Percentiles rank a stretch among this genome's conserved stretches.
These are phyloP conservation scores for Ophiostoma ulmi DNA, from an alignment of 2,329 filamentous ascomycete genomes.

Conservation along the genomic window DNA sequence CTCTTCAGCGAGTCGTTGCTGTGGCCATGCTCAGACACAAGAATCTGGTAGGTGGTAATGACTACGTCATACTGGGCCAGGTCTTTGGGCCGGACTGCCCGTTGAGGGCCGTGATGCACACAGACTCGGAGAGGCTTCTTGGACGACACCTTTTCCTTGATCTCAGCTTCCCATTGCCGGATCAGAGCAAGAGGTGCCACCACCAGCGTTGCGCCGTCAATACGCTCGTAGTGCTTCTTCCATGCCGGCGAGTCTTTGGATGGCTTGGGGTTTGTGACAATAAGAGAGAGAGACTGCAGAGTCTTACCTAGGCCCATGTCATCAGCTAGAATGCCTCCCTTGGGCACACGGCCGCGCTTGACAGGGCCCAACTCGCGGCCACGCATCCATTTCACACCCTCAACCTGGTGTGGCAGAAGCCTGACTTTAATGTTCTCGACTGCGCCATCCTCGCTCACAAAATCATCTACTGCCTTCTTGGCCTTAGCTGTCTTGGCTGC, in stretches of 20 bases:
- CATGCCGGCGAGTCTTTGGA: slow-evolving; percentile 50
- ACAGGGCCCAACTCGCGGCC: slow-evolving; percentile 82
- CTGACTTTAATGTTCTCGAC: slow-evolving; percentile 81
- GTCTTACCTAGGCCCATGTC: slow-evolving; percentile 98
- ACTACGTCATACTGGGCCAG: slow-evolving; percentile 87
- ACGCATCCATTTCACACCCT: slow-evolving; percentile 92
- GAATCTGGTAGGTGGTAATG: slow-evolving; percentile 92
- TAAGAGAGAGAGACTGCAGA: slow-evolving; percentile 82
- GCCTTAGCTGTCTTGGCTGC: slow-evolving; percentile 56
- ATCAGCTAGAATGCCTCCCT: slow-evolving; percentile 91
- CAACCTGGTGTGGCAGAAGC: slow-evolving; percentile 86
- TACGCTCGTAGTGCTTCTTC: slow-evolving; percentile 62
- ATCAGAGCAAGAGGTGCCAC: slow-evolving; percentile 91
- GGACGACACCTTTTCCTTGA: slow-evolving; percentile 68
- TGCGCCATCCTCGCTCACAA: slow-evolving; percentile 41
- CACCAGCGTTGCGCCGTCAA: slow-evolving; percentile 79
- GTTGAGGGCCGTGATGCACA: slow-evolving; percentile 83
- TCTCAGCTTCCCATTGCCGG: slow-evolving; percentile 93
- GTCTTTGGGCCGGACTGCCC: slow-evolving; percentile 72
- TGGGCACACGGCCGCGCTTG: slow-evolving; percentile 75
- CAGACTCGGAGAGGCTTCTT: slow-evolving; percentile 71
- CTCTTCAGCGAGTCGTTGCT: slow-evolving; percentile 63
- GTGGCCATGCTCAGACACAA: slow-evolving; percentile 81
- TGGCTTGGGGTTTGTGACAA: slow-evolving; percentile 75
- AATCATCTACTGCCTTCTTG: slow-evolving; percentile 37